Evolutionary conservation across 2,329 filamentous ascomycete species (phyloP).

Genomic region (Clarireedia sp.): DNA sequence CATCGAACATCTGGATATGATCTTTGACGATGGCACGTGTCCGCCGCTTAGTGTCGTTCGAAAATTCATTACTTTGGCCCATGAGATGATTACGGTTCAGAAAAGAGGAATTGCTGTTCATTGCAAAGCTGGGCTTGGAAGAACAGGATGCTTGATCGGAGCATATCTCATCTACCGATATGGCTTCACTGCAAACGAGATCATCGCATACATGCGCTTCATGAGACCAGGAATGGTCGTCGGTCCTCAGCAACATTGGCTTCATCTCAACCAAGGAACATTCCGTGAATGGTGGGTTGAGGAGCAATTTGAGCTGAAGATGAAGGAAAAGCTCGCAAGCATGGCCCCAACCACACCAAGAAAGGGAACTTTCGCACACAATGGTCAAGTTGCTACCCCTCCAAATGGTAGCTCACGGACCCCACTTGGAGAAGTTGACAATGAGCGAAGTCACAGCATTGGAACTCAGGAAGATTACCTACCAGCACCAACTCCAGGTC

Average conservation of each 20-base stretch:
- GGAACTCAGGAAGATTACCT: slow-evolving; percentile 81
- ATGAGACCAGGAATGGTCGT: slow-evolving; percentile 99
- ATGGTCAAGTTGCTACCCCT: slow-evolving; percentile 70
- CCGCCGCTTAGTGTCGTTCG: slow-evolving; percentile 81
- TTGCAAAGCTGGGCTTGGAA: slow-evolving; percentile 93
- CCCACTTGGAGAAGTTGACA: slow-evolving; percentile 88
- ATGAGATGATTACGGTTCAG: slow-evolving; percentile 85
- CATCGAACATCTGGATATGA: slow-evolving; percentile 97
- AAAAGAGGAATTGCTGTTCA: slow-evolving; percentile 94
- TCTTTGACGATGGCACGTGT: slow-evolving; percentile 97
- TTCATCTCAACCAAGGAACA: slow-evolving; percentile 90
- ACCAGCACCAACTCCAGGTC: slow-evolving; percentile 88
- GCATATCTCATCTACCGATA: slow-evolving; percentile 97
- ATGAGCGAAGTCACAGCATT: slow-evolving; percentile 57
- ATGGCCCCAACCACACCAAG: slow-evolving; percentile 50
- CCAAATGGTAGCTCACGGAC: slow-evolving; percentile 72
- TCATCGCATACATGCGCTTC: slow-evolving; percentile 97
- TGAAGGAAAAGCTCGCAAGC: slow-evolving; percentile 46
- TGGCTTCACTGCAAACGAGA: slow-evolving; percentile 93
- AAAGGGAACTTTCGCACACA: slow-evolving; percentile 50
- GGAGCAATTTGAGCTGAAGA: slow-evolving; percentile 41
- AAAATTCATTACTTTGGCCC: slow-evolving; percentile 89
- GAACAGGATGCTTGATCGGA: slow-evolving; percentile 92
- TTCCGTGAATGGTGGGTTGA: slow-evolving; percentile 98
- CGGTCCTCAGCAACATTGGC: slow-evolving; percentile 96